phyloP scores from a whole-genome alignment of 2,329 filamentous ascomycete genomes.

The Epichloe sibirici region DNA sequence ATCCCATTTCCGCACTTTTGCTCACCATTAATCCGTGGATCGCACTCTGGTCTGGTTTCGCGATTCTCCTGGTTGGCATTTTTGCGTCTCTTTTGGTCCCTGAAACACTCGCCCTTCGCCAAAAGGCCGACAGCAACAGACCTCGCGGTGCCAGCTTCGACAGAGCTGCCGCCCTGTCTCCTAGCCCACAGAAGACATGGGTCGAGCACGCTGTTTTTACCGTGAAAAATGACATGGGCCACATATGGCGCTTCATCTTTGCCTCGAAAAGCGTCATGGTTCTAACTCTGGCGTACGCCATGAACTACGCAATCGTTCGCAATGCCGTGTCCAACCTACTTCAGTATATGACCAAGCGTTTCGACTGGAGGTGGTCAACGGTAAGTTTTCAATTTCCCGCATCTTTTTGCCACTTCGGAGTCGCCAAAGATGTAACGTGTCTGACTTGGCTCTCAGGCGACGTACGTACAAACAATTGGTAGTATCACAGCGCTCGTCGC shows the following conservation, averaged over 20 bases:
- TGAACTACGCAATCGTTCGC: constrained; percentile 17
- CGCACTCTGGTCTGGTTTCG: constrained; percentile 24
- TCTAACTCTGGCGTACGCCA: constrained; percentile 22
- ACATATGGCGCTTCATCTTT: constrained; percentile 28
- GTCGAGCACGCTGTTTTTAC: constrained; percentile 15
- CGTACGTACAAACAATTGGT: constrained; percentile 28
- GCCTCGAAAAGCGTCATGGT: constrained; percentile 25
- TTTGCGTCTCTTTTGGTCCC: constrained; percentile 23
- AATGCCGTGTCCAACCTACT: constrained; percentile 25
- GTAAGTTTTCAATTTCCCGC: constrained; percentile 12
- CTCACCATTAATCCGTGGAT: constrained; percentile 28
- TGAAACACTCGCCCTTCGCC: constrained; percentile 29
- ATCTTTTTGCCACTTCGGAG: background rate
- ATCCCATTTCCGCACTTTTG: constrained; percentile 28
- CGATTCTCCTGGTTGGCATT: constrained; percentile 17
- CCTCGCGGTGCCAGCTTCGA: constrained; percentile 4
- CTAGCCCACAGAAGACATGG: constrained; percentile 1
- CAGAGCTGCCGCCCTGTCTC: background rate
- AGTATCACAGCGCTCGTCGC: constrained; percentile 25
- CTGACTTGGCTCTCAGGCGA: constrained; percentile 19
- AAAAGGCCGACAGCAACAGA: constrained; percentile 15
- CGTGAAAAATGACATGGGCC: constrained; percentile 18
- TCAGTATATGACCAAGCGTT: constrained; percentile 42
- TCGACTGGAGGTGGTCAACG: constrained; percentile 33
- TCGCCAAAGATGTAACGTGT: background rate